Evolutionary conservation across 805 yeast species (phyloP), one percentile per base, ranked within the genome.

Genomic region (Cyberlindnera mrakii): DNA sequence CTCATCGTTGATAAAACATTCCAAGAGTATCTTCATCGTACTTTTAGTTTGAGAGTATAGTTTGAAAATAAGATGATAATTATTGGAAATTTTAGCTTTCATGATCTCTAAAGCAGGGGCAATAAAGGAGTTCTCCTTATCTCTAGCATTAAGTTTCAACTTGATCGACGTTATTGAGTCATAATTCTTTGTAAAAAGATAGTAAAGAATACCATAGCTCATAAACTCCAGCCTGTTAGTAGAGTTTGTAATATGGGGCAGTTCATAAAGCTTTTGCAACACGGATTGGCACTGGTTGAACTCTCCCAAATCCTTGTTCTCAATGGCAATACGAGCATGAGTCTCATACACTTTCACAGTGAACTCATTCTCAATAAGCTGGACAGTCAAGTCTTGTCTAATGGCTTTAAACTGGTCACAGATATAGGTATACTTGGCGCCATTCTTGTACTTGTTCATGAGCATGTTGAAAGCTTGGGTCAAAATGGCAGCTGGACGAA

Each of bases 261-360:
- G 53, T 23, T 68, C 74, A 57, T 83, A 90, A 19, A 90, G 66
- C 36, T 74, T 68, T 49, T 77, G 77, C 40, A 93, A 65, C 54
- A 88, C 87, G 14, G 95, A 78, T 62, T 85, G 95, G 60, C 98
- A 93, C 61, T 91, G 97, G 65, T 93, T 93, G 61, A 85, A 89
- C 62, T 93, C 98, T 9, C 97, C 97, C 49, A 91, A 65, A 62
- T 91, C 99, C 33, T 76, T 73, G 57, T 84, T 81, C 52, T 80
- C 84, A 32, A 91, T 72, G 0, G 97, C 95, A n/a, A 90, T 68
- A 39, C 89, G 76, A 4, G 93, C 93, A 62, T 91, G 95, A 3
- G 80, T 74, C 62, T 88, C 93, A 62, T 93, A 91, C 0, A 88
- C 96, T 42, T 66, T 58, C 6, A 88, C 76, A 0, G 96, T 77